Percentiles rank a stretch among this genome's conserved stretches.
These are phyloP conservation scores for Quercus aquifolioides DNA, from an alignment of 306 rosid genomes.

Conservation along the genomic window DNA sequence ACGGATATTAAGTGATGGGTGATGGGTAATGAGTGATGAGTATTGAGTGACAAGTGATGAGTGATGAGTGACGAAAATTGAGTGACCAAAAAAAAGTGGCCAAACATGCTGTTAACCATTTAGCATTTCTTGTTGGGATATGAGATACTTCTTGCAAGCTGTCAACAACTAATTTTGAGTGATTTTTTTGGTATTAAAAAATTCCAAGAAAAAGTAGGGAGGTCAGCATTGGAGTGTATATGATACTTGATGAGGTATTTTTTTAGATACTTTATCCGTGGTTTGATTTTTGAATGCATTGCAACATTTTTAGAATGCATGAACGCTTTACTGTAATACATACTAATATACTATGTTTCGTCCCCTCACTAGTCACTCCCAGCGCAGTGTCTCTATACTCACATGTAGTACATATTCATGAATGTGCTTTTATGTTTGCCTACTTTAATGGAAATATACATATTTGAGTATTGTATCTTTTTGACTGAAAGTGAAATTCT, in stretches of 20 bases:
- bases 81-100: no score
- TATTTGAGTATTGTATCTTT: background rate
- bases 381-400: background rate
- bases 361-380: background rate
- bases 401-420: background rate
- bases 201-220: background rate
- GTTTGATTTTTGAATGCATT: background rate
- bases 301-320: background rate
- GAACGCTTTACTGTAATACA: background rate
- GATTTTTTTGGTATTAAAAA: background rate
- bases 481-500: background rate
- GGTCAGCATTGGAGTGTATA: constrained; percentile 24
- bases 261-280: background rate
- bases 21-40: no score
- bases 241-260: constrained; percentile 92
- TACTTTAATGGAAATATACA: background rate
- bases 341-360: background rate
- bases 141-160: background rate
- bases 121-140: background rate
- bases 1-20: no score
- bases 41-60: no score
- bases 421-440: background rate
- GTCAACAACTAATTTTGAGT: background rate
- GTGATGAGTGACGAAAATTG: no score
- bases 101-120: no score